Conservation (phyloP, 1,284 basidiomycete genomes). For the Rhodotorula sp. region DNA sequence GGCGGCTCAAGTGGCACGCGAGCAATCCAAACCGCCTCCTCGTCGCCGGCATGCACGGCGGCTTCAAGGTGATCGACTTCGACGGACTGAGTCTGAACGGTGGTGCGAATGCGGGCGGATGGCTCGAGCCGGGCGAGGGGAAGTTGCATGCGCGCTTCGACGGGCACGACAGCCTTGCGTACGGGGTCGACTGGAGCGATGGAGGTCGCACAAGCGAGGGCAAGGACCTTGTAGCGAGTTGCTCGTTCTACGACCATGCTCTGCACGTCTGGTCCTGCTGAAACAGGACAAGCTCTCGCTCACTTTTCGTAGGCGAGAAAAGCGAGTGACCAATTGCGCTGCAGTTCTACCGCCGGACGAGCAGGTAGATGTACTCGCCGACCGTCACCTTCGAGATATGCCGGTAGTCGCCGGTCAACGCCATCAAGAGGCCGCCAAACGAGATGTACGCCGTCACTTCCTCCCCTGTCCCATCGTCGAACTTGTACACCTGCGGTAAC, state of each 20-base stretch:
- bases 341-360: slow-evolving; percentile 61
- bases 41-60: slow-evolving; percentile 95
- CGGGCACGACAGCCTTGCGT: slow-evolving; percentile 80
- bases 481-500: slow-evolving; percentile 80
- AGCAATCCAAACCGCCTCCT: slow-evolving; percentile 66
- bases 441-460: slow-evolving; percentile 93
- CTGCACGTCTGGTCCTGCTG: slow-evolving; percentile 70
- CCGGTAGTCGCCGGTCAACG: slow-evolving; percentile 86
- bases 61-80: slow-evolving; percentile 78
- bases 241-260: slow-evolving; percentile 93
- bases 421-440: slow-evolving; percentile 95
- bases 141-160: slow-evolving; percentile 67
- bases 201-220: slow-evolving; percentile 44
- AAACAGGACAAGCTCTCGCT: background rate
- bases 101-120: slow-evolving; percentile 34
- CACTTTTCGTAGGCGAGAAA: background rate
- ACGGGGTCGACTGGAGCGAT: slow-evolving; percentile 87
- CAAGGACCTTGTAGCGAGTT: slow-evolving; percentile 72
- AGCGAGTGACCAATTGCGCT: no score
- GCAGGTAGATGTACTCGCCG: slow-evolving; percentile 86
- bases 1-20: slow-evolving; percentile 97
- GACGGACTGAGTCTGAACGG: slow-evolving; percentile 15
- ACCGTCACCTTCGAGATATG: slow-evolving; percentile 91
- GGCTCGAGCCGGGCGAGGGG: slow-evolving; percentile 32
- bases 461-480: slow-evolving; percentile 81